phyloP scores from a whole-genome alignment of 208 protist genomes.

The Leishmania arabica region DNA sequence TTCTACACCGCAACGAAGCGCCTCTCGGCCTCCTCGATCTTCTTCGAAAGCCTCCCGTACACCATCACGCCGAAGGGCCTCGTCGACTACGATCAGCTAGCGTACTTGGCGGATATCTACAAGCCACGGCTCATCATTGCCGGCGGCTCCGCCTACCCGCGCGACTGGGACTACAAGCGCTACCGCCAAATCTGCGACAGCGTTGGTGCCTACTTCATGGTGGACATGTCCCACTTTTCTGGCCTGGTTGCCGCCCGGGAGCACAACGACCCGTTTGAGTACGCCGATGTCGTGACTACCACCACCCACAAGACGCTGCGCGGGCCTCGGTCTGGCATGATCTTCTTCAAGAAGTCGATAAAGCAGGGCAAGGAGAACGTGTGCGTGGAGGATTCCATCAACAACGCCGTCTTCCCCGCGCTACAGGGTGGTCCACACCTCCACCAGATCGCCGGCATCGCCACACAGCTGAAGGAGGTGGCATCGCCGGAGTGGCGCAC shows the following conservation, averaged over 20 bases:
- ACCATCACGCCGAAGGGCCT: conserved; percentile 89
- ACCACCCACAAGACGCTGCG: conserved; percentile 99
- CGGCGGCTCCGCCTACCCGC: conserved; percentile 97
- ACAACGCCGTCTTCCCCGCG: conserved; percentile 98
- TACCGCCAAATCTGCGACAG: conserved; percentile 90
- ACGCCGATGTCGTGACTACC: conserved; percentile 98
- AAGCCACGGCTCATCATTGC: conserved; percentile 96
- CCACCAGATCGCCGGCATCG: conserved; percentile 97
- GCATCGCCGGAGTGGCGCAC: conserved; percentile 93
- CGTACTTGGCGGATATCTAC: conserved; percentile 91
- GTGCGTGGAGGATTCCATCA: conserved; percentile 94
- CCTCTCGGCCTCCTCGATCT: conserved; percentile 97
- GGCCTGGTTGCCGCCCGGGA: conserved; percentile 93
- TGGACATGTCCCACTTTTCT: conserved; percentile 99
- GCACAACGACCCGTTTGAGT: conserved; percentile 93
- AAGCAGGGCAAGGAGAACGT: conserved; percentile 56
- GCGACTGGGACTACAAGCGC: conserved; percentile 97
- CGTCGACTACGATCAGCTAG: conserved; percentile 97
- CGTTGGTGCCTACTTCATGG: conserved; percentile 94
- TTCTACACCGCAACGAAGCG: conserved; percentile 97
- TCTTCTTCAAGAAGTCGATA: conserved; percentile 97
- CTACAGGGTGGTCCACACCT: conserved; percentile 99
- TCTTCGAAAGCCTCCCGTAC: conserved; percentile 98
- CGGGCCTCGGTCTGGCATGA: conserved; percentile 97
- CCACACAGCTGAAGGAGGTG: conserved; percentile 96